Evolutionary conservation across 116 monocot species (phyloP), one percentile per base, ranked within the genome.

Genomic region (Papilionanthe hybrid): DNA sequence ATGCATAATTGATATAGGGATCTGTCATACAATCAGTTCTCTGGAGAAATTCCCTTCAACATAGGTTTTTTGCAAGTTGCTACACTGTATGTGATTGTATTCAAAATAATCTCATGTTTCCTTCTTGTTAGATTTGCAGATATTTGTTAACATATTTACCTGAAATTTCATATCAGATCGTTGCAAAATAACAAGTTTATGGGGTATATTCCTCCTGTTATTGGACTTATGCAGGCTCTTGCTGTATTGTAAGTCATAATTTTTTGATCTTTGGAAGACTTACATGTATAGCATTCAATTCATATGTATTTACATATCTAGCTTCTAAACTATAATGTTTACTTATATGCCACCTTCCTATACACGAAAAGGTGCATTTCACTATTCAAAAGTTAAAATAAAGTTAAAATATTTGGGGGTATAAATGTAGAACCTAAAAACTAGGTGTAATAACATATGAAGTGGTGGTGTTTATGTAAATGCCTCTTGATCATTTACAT

Each of bases 141-240:
- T 13, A 17, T 18, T 7, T 69, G 17, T 12, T 41, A 25, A 65
- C 9, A 37, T 15, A 17, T 71, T 17, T 71, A 13, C 5, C 41
- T 2, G 71, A 3, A 1, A 41, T 71, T 4, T 37, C 3, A 25
- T 75, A 17, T 28, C 79, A 97, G 97, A 76, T 97, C 97, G 17
- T 87, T 97, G 90, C 97, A 97, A 89, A 94, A 91, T 37, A 97
- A 97, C 79, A 91, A 87, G 20, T 88, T 97, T 77, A 79, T 90
- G 11, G 97, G 97, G 9, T 79, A 58, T 12, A 97, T 97, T 86
- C 97, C 97, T 56, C 42, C 91, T 78, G 97, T 97, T 9, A 92
- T 97, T 87, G 97, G 97, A 42, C 86, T 97, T 27, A 97, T 97
- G 97, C 97, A 97, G 81, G 97, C 97, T 41, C 91, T 97, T 78